Evolutionary conservation across 768 basidiomycete genomes (phyloP), one percentile per base, ranked within the genome.

Genomic region (Hortiboletus flavorubellus): DNA sequence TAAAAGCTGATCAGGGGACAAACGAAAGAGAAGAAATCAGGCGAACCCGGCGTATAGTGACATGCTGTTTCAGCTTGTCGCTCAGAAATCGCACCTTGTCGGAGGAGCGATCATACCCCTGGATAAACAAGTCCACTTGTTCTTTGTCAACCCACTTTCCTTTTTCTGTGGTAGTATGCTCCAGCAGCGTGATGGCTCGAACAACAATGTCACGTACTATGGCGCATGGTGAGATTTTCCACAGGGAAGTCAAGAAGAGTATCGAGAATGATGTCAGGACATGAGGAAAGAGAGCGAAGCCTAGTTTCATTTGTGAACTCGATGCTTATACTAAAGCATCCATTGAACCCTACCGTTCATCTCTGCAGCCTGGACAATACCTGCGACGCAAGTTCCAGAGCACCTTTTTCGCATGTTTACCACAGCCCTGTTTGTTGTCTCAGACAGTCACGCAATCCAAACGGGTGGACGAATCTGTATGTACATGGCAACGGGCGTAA

Each of bases 401-500:
- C 26, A 56, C 33, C 11, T 52, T 51, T 21, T 16, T 46, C 1
- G 51, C 60, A 1, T 37, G 10, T 30, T 56, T 59, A 4, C 52
- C 58, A 33, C 58, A 61, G 2, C 43, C 35, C 60, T 61, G 26
- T 8, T 23, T 4, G 30, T 49, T 7, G 38, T 5, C 33, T 59
- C 14, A 53, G 34, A 38, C 21, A 4, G 3, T 21, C 21, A 21
- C 21, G 21, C 9, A 1, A n/a, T 37, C 34, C 18, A 18, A 11
- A 40, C 0, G 1, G 16, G 9, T 12, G 7, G 10, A 42, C 2
- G 10, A 16, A 5, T 5, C n/a, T 12, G 21, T 34, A 49, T 52
- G 21, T 23, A 56, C 61, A n/a, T 60, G 44, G 51, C 61, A 81
- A 18, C 53, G 59, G 7, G 53, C 14, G 12, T 40, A 49, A 40